These are phyloP conservation scores for Carex myosuroides DNA, from an alignment of 176 grass and related monocot species.

Conservation along the genomic window DNA sequence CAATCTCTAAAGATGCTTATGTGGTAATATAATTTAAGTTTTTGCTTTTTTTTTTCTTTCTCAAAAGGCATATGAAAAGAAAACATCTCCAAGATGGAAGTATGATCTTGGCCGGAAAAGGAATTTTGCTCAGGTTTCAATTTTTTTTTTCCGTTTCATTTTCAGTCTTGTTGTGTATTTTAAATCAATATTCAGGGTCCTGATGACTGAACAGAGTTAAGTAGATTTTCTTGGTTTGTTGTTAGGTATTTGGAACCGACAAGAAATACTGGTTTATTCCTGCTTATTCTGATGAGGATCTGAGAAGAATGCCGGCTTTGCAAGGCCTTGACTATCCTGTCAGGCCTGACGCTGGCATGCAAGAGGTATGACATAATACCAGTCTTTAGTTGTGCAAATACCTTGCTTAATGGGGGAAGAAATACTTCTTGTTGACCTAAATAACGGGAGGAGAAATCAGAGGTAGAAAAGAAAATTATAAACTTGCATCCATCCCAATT, in stretches of 20 bases:
- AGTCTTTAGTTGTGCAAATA: background rate
- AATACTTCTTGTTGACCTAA: conserved; percentile 5
- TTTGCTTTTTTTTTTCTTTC: conserved; percentile 6
- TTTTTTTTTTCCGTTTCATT: background rate
- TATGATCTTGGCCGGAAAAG: conserved; percentile 86
- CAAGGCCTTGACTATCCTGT: conserved; percentile 85
- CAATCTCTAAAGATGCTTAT: background rate
- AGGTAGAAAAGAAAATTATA: background rate
- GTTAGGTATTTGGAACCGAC: conserved; percentile 74
- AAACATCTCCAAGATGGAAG: conserved; percentile 79
- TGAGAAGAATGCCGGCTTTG: conserved; percentile 72
- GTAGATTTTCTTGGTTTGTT: conserved; percentile 22
- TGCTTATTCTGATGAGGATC: conserved; percentile 79
- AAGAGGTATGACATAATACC: conserved; percentile 43
- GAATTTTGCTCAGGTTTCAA: conserved; percentile 81
- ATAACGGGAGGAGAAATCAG: background rate
- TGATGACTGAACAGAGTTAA: background rate
- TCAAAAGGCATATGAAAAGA: conserved; percentile 87
- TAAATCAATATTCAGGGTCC: background rate
- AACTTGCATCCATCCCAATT: background rate
- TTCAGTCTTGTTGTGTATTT: background rate
- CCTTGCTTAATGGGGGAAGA: conserved; percentile 2
- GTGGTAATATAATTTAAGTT: background rate
- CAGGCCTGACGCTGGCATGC: conserved; percentile 43
- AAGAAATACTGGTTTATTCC: conserved; percentile 89